Evolutionary conservation across 2,329 filamentous ascomycete genomes (phyloP).

Genomic region (Helminthosporium solani): DNA sequence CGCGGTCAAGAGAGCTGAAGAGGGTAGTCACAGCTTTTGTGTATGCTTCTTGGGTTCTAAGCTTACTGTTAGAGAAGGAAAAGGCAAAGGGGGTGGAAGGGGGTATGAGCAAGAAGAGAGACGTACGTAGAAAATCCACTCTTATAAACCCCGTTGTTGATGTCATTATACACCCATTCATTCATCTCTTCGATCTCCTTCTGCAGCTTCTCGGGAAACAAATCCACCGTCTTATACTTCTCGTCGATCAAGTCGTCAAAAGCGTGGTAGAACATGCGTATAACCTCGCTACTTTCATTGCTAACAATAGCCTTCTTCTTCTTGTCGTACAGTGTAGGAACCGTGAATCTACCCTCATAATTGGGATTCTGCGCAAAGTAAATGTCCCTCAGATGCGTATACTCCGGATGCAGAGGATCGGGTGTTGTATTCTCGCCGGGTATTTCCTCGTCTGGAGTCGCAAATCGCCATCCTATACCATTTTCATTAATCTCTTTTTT

Average conservation of each 20-base stretch:
- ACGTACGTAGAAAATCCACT: conserved; percentile 52
- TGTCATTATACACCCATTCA: conserved; percentile 55
- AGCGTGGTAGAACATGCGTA: conserved; percentile 81
- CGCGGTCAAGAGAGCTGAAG: conserved; percentile 52
- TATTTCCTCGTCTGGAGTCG: conserved; percentile 61
- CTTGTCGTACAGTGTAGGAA: conserved; percentile 83
- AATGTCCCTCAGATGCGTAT: conserved; percentile 72
- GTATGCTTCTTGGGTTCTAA: conserved; percentile 52
- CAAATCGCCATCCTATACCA: conserved; percentile 92
- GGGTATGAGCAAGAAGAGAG: neutral
- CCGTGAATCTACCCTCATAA: conserved; percentile 80
- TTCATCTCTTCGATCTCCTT: conserved; percentile 52
- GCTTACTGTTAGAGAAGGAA: conserved; percentile 1
- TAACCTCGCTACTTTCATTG: conserved; percentile 91
- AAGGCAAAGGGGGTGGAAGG: neutral
- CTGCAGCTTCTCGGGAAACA: conserved; percentile 48
- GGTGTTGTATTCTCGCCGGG: conserved; percentile 57
- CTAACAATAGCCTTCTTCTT: conserved; percentile 74
- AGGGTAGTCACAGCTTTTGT: conserved; percentile 48
- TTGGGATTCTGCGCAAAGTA: conserved; percentile 74
- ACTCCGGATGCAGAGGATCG: conserved; percentile 66
- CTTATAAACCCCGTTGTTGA: conserved; percentile 57
- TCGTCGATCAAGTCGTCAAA: conserved; percentile 65
- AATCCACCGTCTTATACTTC: conserved; percentile 47
- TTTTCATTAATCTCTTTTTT: no score